These are phyloP conservation scores for Thraustotheca clavata DNA, from an alignment of 352 stramenopile species.

Conservation along the genomic window DNA sequence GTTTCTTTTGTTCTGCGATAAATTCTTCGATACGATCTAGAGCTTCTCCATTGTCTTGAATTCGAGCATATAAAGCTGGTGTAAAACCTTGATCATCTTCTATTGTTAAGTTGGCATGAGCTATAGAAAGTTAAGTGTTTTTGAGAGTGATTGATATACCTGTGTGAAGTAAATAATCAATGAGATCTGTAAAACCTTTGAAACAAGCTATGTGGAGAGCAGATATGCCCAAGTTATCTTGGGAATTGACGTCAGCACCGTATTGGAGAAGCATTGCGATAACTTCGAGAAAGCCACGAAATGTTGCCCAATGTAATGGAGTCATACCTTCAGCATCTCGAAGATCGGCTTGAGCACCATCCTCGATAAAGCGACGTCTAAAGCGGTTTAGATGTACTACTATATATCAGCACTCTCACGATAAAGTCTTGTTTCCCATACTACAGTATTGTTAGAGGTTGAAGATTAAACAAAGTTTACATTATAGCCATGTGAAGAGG, in stretches of 20 bases:
- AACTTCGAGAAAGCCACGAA: conserved; percentile 68
- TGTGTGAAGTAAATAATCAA: conserved; percentile 60
- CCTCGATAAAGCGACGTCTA: conserved; percentile 34
- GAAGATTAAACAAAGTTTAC: neutral
- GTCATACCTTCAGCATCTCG: conserved; percentile 49
- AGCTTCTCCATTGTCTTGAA: conserved; percentile 55
- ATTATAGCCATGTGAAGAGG: conserved; percentile 66
- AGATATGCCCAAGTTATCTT: conserved; percentile 58
- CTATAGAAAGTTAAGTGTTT: neutral
- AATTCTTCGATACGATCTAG: conserved; percentile 51
- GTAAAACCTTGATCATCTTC: conserved; percentile 67
- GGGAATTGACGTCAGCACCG: conserved; percentile 47
- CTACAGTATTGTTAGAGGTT: neutral
- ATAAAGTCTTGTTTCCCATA: conserved; percentile 77
- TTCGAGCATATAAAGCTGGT: conserved; percentile 55
- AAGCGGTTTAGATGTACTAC: neutral
- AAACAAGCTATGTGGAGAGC: conserved; percentile 64
- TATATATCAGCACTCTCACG: conserved; percentile 21
- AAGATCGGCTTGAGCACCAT: conserved; percentile 45
- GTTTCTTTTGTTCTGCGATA: conserved; percentile 27
- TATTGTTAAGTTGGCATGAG: conserved; percentile 24
- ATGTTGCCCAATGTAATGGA: conserved; percentile 50
- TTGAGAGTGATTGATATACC: conserved; percentile 2
- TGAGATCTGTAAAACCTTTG: conserved; percentile 54
- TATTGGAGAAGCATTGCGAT: conserved; percentile 53